Evolutionary conservation across 176 grass and related monocot genomes (phyloP).

Genomic region (Carex cristatella): DNA sequence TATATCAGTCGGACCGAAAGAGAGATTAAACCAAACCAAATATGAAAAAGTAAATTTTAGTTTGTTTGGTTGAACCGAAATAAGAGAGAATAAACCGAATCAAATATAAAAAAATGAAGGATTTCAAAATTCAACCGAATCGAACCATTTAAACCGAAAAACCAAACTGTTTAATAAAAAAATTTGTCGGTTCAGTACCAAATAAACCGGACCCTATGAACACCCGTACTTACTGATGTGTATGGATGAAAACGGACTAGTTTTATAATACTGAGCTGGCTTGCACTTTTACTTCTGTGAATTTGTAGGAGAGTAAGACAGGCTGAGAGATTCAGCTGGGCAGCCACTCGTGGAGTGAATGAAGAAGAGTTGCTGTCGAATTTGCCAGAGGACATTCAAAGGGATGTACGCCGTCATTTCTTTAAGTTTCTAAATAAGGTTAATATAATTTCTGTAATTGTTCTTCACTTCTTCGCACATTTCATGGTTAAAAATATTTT

Average conservation of each 20-base stretch:
- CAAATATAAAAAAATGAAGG: too few relatives aligned
- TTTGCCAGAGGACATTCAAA: slow-evolving; percentile 97
- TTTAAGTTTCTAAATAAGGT: slow-evolving; percentile 87
- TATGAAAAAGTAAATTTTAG: too few relatives aligned
- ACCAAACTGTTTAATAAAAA: too few relatives aligned
- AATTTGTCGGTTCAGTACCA: too few relatives aligned
- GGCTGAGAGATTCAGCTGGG: slow-evolving; percentile 95
- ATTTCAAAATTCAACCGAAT: too few relatives aligned
- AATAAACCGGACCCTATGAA: too few relatives aligned
- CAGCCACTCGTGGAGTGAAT: slow-evolving; percentile 86
- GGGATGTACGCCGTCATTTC: slow-evolving; percentile 84
- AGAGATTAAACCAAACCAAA: too few relatives aligned
- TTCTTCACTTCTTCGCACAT: neutral
- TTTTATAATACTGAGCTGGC: slow-evolving; percentile 3
- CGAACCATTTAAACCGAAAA: too few relatives aligned
- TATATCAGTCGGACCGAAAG: too few relatives aligned
- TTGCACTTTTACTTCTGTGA: neutral
- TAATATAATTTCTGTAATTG: neutral
- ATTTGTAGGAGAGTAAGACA: slow-evolving; percentile 69
- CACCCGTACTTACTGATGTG: neutral
- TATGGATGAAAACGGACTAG: neutral
- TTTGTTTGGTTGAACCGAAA: too few relatives aligned
- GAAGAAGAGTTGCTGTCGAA: slow-evolving; percentile 83
- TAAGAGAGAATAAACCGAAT: too few relatives aligned
- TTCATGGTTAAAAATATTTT: neutral